Conservation (phyloP, 441 rosid genomes). For the Brassica hybrid region DNA sequence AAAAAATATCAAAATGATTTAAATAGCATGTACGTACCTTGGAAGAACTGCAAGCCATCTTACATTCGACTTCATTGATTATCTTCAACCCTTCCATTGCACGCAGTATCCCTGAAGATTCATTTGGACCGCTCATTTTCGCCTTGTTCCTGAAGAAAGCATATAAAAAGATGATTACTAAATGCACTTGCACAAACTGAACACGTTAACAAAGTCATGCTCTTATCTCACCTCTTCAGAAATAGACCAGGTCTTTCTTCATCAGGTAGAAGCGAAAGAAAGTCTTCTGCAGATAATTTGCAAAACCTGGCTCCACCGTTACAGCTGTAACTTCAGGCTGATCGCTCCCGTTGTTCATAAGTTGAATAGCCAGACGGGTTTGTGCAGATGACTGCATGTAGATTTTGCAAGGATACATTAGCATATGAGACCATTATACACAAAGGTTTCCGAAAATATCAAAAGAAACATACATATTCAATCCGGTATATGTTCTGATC, state of each 20-base stretch:
- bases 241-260: constrained; percentile 68
- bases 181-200: constrained; percentile 20
- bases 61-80: constrained; percentile 84
- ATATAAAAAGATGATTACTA: constrained; percentile 38
- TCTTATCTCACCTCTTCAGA: constrained; percentile 61
- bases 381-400: constrained; percentile 66
- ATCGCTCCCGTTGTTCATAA: constrained; percentile 84
- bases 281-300: constrained; percentile 78
- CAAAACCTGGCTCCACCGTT: constrained; percentile 86
- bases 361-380: constrained; percentile 71
- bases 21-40: constrained; percentile 54
- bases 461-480: constrained; percentile 70
- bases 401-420: constrained; percentile 19
- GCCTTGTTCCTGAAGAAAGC: constrained; percentile 65
- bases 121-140: constrained; percentile 47
- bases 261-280: constrained; percentile 63
- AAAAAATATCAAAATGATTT: background rate
- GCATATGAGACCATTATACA: constrained; percentile 2
- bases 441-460: background rate
- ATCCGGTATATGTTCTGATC: constrained; percentile 89
- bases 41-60: constrained; percentile 80
- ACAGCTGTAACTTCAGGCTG: constrained; percentile 93
- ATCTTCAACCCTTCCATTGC: constrained; percentile 66
- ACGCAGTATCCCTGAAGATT: constrained; percentile 42
- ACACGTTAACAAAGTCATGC: background rate